Evolutionary conservation across 2,329 filamentous ascomycete species (phyloP), one percentile per base, ranked within the genome.

Genomic region (Hypomyces perniciosus): DNA sequence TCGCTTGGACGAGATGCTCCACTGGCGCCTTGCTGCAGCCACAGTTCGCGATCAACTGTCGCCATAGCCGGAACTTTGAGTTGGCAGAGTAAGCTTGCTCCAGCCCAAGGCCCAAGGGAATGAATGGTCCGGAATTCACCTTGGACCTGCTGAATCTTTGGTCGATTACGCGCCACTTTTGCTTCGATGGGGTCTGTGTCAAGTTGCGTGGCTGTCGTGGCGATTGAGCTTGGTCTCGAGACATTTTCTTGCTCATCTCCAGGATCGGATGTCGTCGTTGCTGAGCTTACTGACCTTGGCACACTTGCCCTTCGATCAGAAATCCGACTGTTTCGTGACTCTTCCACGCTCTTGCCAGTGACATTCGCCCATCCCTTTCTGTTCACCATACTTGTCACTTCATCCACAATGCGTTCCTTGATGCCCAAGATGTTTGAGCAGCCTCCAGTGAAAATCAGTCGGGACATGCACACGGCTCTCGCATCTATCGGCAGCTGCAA

Each of bases 361-460:
- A 96, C 83, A 0, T 81, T 76, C 58, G 88, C 83, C 90, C 92
- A 97, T 6, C 89, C 88, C 55, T 83, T 75, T 41, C 77, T 72
- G 12, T 83, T 73, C 5, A 93, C 76, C 1, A 96, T 71, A 1
- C 72, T 68, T 4, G 79, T 77, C 1, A 97, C 70, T 60, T 97
- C 91, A 51, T 86, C 79, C 31, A 96, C 69, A 35, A 96, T 77
- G 28, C 92, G 82, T 27, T 78, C 76, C 57, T 88, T 90, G 28
- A 99, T 71, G 1, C 93, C 93, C 1, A 91, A 79, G 7, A 96
- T 83, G 28, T 79, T 79, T 5, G 90, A 83, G 44, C 86, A 86
- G 2, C 90, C 90, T 31, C 93, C 93, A 0, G 85, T 86, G 62
- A 99, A 87, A 12, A 96, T 75, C 42, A 97, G 87, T 37, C 92